Conservation (phyloP, 768 basidiomycete species). For the Lactarius tabidus region DNA sequence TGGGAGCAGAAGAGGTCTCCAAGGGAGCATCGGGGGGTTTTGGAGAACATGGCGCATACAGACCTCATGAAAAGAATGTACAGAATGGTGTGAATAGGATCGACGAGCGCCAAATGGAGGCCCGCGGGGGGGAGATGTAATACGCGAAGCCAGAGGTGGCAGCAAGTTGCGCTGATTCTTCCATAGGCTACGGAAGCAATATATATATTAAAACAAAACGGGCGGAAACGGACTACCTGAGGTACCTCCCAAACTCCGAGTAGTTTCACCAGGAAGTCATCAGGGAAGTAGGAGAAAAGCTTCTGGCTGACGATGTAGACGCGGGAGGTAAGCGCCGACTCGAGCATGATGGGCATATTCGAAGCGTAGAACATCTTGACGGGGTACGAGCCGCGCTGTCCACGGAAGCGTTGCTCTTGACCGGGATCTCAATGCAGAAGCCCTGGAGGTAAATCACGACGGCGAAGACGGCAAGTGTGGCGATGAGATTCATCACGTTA, state of each 20-base stretch:
- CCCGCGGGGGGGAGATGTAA: slow-evolving; percentile 98
- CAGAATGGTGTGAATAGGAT: slow-evolving; percentile 89
- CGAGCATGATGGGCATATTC: slow-evolving; percentile 99
- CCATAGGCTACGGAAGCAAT: slow-evolving; percentile 70
- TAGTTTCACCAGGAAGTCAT: slow-evolving; percentile 83
- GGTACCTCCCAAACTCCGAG: slow-evolving; percentile 98
- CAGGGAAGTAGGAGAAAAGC: slow-evolving; percentile 87
- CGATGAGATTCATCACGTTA: slow-evolving; percentile 95
- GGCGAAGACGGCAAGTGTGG: slow-evolving; percentile 90
- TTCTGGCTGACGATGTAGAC: slow-evolving; percentile 96
- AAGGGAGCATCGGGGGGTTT: too few relatives aligned
- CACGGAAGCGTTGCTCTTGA: slow-evolving; percentile 96
- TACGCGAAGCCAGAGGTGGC: slow-evolving; percentile 93
- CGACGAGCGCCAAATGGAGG: slow-evolving; percentile 85
- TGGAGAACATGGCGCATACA: too few relatives aligned
- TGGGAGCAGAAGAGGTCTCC: too few relatives aligned
- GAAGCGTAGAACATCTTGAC: slow-evolving; percentile 98
- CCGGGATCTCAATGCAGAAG: slow-evolving; percentile 97
- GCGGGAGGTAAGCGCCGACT: slow-evolving; percentile 84
- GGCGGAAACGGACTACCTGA: slow-evolving; percentile 3
- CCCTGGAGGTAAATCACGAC: slow-evolving; percentile 98
- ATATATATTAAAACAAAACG: slow-evolving; percentile 11
- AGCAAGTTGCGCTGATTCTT: slow-evolving; percentile 88
- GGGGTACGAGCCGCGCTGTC: slow-evolving; percentile 94
- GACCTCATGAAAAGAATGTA: slow-evolving; percentile 91